Base-by-base conservation (phyloP, 345 rosid genomes). In the Eucalyptus curtisii region DNA sequence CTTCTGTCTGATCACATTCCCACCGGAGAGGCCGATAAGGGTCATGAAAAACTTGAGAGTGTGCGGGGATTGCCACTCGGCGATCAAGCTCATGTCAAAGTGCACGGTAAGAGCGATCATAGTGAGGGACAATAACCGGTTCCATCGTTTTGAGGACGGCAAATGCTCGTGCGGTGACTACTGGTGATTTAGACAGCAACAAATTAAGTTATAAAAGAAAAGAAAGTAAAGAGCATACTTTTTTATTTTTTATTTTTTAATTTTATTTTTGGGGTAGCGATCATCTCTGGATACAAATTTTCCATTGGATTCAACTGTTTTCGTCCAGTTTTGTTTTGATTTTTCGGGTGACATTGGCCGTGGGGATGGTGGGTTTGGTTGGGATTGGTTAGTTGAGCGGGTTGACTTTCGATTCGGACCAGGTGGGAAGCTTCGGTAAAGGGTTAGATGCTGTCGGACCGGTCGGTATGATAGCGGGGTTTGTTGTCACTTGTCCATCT, bases 41-140 rank as follows among this genome's bases (percentile, higher is more conserved):
- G 90, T 96, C 85, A 95, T 96, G 95, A 97, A 97, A 94, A 97
- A 96, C 92, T 90, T 97, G 93, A 93, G 99, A 3, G 93, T 97
- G 12, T 97, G 99, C 30, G 98, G 99, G 1, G 98, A 97, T 90
- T 97, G 99, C 89, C 99, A 97, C 90, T 92, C 92, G 22, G 98
- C 99, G 44, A 96, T 96, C 89, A 96, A 96, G 92, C 92, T 93
- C 90, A 95, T 97, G 96, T 96, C 98, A 33, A 89, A 92, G 68
- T 96, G 99, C 91, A 89, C 95, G 7, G 93, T 96, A 90, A 90
- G 99, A 91, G 95, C 94, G 82, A 96, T 97, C 89, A 96, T 95
- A 47, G 95, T 96, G 89, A 95, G 98, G 91, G 99, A 97, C 89
- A 93, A 96, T 87, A 97, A 93, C 87, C 84, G 99, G 85, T 96